Percentiles rank a stretch among this genome's conserved stretches.
Evolutionary conservation across 768 basidiomycete genomes (phyloP).

Genomic region (Kwoniella newhampshirensis): DNA sequence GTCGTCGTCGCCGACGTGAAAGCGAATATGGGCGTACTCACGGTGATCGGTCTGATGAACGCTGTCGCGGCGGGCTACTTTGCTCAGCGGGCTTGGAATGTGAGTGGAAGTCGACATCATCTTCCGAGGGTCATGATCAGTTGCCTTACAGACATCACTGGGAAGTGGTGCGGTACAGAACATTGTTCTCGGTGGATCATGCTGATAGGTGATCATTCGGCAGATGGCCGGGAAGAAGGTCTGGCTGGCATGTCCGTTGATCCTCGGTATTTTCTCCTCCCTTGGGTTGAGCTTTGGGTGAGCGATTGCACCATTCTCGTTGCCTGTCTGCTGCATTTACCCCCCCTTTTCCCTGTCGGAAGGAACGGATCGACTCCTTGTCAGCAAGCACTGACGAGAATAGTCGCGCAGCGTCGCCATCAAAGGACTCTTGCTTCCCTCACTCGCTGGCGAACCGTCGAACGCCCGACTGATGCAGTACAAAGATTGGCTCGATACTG

Average conservation of each 20-base stretch:
- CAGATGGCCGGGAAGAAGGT: slow-evolving; percentile 16
- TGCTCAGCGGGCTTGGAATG: slow-evolving; percentile 20
- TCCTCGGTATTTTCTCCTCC: slow-evolving; percentile 17
- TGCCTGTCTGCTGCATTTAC: too few relatives aligned
- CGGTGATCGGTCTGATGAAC: slow-evolving; percentile 16
- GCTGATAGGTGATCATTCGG: too few relatives aligned
- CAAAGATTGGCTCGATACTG: slow-evolving; percentile 10
- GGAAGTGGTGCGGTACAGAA: too few relatives aligned
- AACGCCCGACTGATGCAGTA: neutral
- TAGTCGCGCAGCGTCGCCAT: slow-evolving; percentile 11
- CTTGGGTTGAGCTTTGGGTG: slow-evolving; percentile 21
- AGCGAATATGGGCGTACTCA: slow-evolving; percentile 15
- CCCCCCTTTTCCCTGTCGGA: too few relatives aligned
- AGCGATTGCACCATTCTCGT: neutral
- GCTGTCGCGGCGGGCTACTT: slow-evolving; percentile 18
- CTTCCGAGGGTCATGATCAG: neutral
- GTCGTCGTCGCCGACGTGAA: slow-evolving; percentile 10
- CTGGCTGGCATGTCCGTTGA: slow-evolving; percentile 9
- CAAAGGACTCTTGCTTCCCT: slow-evolving; percentile 18
- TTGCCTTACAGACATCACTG: too few relatives aligned
- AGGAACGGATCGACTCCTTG: neutral
- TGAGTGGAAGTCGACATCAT: too few relatives aligned
- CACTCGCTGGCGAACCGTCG: slow-evolving; percentile 7
- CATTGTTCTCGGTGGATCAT: too few relatives aligned
- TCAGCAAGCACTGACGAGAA: neutral